phyloP scores from a whole-genome alignment of 169 alveolate genomes.

The Plasmodium cynomolgi region DNA sequence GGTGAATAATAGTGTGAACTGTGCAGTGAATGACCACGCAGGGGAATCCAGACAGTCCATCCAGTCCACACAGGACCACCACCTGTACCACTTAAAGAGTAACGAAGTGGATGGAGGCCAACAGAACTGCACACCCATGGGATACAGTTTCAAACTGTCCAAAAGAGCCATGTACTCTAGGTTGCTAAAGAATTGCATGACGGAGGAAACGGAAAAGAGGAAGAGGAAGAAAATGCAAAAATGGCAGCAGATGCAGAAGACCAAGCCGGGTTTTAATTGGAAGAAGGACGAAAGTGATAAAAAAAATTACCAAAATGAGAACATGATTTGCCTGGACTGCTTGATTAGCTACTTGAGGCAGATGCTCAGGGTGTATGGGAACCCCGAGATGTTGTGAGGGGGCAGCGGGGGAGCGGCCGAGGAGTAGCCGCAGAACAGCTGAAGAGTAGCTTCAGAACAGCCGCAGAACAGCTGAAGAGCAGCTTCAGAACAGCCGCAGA shows the following conservation, averaged over 20 bases:
- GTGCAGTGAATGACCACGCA: not conserved
- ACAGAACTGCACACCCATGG: not conserved
- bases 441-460: not conserved
- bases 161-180: conserved; percentile 1
- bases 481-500: not conserved
- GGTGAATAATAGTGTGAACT: not conserved
- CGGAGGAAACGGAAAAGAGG: not conserved
- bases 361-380: conserved; percentile 45
- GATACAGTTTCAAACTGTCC: conserved; percentile 9
- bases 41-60: not conserved
- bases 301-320: conserved; percentile 36
- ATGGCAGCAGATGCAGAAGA: not conserved
- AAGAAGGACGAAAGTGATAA: not conserved
- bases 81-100: not conserved
- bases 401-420: too few relatives aligned
- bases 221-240: not conserved
- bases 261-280: not conserved
- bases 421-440: too few relatives aligned
- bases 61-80: too few relatives aligned
- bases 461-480: not conserved
- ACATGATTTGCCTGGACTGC: conserved; percentile 65
- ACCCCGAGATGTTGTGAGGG: conserved; percentile 43
- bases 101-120: not conserved
- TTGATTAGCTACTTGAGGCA: conserved; percentile 24
- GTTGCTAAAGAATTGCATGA: not conserved